These are phyloP conservation scores for Effrenium voratum DNA, from an alignment of 73 alveolate genomes.

Conservation along the genomic window DNA sequence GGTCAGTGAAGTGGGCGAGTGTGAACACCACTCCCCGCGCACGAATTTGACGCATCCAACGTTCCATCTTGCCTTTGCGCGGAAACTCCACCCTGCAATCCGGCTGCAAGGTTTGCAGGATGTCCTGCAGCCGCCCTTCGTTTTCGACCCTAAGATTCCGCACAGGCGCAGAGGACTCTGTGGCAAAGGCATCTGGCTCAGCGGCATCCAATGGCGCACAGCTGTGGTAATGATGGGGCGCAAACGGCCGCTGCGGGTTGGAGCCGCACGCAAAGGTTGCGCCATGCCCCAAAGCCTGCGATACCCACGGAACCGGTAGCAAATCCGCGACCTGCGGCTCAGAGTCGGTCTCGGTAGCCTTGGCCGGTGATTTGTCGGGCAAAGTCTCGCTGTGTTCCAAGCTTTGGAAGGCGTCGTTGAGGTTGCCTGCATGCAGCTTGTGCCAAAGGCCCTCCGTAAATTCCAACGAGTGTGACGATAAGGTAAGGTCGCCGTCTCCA, in stretches of 20 bases:
- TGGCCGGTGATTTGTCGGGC: no score
- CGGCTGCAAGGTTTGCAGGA: not conserved
- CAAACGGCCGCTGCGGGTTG: not conserved
- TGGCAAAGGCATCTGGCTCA: constrained; percentile 12
- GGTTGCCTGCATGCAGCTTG: not conserved
- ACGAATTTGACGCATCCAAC: not conserved
- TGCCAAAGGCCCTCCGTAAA: not conserved
- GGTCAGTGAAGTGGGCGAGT: not conserved
- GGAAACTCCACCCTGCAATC: not conserved
- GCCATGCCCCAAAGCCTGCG: no score
- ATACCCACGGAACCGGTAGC: no score
- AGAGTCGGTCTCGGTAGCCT: no score
- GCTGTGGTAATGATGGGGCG: constrained; percentile 15
- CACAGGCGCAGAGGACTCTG: not conserved
- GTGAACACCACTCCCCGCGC: not conserved
- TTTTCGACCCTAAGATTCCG: not conserved
- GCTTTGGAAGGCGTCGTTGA: not conserved
- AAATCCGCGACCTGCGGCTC: no score
- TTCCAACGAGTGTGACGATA: not conserved
- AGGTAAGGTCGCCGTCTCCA: not conserved
- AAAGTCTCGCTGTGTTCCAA: no score
- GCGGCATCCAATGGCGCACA: constrained; percentile 10
- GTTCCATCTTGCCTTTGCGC: not conserved
- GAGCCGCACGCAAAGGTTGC: no score
- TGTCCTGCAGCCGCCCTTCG: not conserved